Base-by-base conservation (phyloP, 371 early-diverging fungal species). In the Apophysomyces elegans region DNA sequence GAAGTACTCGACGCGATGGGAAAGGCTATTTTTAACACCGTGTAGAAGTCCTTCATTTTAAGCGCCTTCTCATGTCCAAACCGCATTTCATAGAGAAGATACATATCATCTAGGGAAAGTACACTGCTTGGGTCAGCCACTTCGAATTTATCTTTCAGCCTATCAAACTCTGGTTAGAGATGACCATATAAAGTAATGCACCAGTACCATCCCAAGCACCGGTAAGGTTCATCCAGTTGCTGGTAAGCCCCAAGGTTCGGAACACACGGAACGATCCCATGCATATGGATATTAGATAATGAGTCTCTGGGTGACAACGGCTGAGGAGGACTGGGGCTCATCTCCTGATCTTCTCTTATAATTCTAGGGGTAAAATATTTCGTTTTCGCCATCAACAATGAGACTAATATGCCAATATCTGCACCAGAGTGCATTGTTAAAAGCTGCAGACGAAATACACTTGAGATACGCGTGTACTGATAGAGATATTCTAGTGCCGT, bases 401-500 rank as follows among this genome's bases (percentile, higher is more conserved):
- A 78, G 5, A 85, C 75, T 0, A 88, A 65, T 5, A 78, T 64
- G 0, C 81, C 78, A 58, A 87, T 74, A 66, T 83, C 80, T 3
- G 84, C 79, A 44, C 80, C 80, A 1, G 80, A 74, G 38, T 79
- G 74, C 35, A 70, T 66, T 45, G 67, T 73, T 39, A 84, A 66
- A 7, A 87, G 75, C 32, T 77, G 84, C 7, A 75, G 62, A 7
- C 80, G 70, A 8, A 80, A 79, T 12, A 80, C 72, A 1, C 71
- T 70, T n/a, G 81, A 81, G 37, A 90, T 72, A 21, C 80, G 77
- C 8, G 91, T 82, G 62, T 84, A 88, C 64, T 88, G 86, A 67
- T 92, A 91, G 3, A 91, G 74, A 64, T 87, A 90, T 64, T 94
- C 94, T 59, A 91, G 66, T 5, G 86, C 80, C 0, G 85, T 76